Evolutionary conservation across 495 filamentous ascomycete genomes (phyloP), one percentile per base, ranked within the genome.

Genomic region (Trichoderma orchidacearum): DNA sequence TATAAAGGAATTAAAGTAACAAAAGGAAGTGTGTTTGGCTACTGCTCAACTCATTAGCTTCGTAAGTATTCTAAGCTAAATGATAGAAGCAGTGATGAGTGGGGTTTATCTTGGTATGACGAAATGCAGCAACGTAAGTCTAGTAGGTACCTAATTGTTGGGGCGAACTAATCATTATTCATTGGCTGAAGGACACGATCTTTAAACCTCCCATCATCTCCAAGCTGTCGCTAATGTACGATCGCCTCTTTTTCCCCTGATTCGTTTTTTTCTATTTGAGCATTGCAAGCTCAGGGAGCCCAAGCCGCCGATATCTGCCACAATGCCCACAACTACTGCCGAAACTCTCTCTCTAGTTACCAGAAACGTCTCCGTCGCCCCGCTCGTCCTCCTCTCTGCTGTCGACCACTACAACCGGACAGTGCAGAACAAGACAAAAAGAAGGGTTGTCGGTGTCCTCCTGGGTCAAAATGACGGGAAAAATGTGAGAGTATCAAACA

Each of bases 331-430:
- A 72, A 96, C 90, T 59, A 95, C 90, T 71, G 89, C 88, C 64
- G 90, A 96, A 72, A 92, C 90, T 59, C 84, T 96, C 65, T 90
- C 87, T 56, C 83, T 95, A 66, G 87, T 95, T 68, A 88, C 85
- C 67, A 82, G 88, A 69, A 95, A 83, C 70, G 93, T 98, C 72
- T 95, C 92, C 61, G 91, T 98, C 69, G 93, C 93, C 60, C 93
- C 94, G 60, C 83, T 98, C 71, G 93, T 98, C 64, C 89, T 98
- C 59, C 89, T 98, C 65, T 96, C 90, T 60, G 92, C 86, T 64
- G 94, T 94, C 81, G 93, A 98, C 78, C 93, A 98, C 76, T 98
- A 92, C 76, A 93, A 93, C 64, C 87, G 93, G 56, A 85, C 87
- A 66, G 88, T 85, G 59, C 66, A 66, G 45, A 96, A 90, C 75